Percentiles rank a stretch among this genome's conserved stretches.
Conservation (phyloP, 2,329 filamentous ascomycete genomes). For the Orbilia brochopaga region DNA sequence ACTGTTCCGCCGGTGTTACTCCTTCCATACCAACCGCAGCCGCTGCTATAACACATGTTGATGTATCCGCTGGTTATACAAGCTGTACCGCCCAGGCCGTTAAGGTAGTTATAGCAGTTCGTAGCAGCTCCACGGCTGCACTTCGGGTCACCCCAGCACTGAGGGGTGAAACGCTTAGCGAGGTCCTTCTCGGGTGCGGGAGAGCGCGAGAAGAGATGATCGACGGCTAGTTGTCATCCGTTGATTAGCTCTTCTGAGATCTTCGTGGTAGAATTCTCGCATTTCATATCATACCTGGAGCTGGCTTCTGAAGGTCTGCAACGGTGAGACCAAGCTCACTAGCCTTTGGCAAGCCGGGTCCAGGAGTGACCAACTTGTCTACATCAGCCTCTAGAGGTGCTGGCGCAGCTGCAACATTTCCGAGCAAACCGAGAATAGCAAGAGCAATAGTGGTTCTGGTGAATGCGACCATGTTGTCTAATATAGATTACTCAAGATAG, state of each 20-base stretch:
- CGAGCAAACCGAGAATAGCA: conserved; percentile 5
- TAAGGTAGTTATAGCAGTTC: conserved; percentile 25
- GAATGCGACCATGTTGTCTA: conserved; percentile 26
- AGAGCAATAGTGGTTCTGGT: conserved; percentile 3
- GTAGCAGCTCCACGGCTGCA: conserved; percentile 16
- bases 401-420: conserved; percentile 4
- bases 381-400: conserved; percentile 8
- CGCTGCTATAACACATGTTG: conserved; percentile 1
- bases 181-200: conserved; percentile 1
- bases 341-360: conserved; percentile 12
- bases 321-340: conserved; percentile 21
- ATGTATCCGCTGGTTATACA: conserved; percentile 8
- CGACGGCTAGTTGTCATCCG: conserved; percentile 2
- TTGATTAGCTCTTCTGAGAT: background rate
- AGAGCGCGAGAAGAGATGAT: background rate
- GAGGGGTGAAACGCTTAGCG: conserved; percentile 17
- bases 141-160: conserved; percentile 30
- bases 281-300: conserved; percentile 6
- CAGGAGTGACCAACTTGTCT: conserved; percentile 12
- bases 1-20: conserved; percentile 7
- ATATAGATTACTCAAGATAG: background rate
- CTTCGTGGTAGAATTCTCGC: too few relatives aligned
- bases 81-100: conserved; percentile 10
- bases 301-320: conserved; percentile 14
- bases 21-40: conserved; percentile 18